A percentile compares a stretch with the other conserved stretches of the same genome.
phyloP scores from a whole-genome alignment of 2,329 filamentous ascomycete species.

The Teratosphaeria epicoccoides region DNA sequence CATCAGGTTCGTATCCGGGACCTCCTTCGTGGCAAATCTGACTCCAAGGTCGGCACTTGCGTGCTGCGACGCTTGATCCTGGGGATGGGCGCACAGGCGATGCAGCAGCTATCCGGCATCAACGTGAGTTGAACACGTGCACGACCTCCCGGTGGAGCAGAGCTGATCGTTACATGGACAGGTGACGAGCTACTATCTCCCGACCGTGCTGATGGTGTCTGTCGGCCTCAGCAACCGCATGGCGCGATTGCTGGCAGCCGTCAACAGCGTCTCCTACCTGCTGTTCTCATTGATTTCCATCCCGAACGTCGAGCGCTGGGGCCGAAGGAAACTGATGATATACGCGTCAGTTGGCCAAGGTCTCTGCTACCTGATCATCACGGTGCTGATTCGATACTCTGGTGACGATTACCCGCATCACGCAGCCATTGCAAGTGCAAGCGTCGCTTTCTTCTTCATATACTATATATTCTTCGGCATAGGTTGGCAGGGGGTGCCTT shows the following conservation, averaged over 20 bases:
- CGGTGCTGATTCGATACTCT: slow-evolving; percentile 32
- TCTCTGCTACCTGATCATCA: slow-evolving; percentile 38
- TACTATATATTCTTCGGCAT: slow-evolving; percentile 32
- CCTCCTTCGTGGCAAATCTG: slow-evolving; percentile 30
- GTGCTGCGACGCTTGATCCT: slow-evolving; percentile 16
- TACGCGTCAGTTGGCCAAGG: slow-evolving; percentile 38
- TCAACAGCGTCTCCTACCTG: slow-evolving; percentile 42
- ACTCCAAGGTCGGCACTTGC: too few relatives aligned
- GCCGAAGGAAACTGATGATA: slow-evolving; percentile 41
- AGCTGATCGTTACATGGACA: too few relatives aligned
- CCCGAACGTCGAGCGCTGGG: slow-evolving; percentile 40
- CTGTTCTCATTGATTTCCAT: slow-evolving; percentile 36
- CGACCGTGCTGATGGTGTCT: too few relatives aligned
- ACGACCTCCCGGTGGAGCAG: too few relatives aligned
- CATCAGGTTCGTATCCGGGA: too few relatives aligned
- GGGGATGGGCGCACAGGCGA: slow-evolving; percentile 19
- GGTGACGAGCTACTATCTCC: too few relatives aligned
- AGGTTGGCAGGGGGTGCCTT: slow-evolving; percentile 30
- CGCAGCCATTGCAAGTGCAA: slow-evolving; percentile 38
- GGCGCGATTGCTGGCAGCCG: slow-evolving; percentile 39
- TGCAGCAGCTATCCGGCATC: slow-evolving; percentile 19
- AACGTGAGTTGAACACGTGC: slow-evolving; percentile 19
- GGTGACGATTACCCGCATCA: slow-evolving; percentile 33
- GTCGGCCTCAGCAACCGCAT: slow-evolving; percentile 41
- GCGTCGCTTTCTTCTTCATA: slow-evolving; percentile 35